Evolutionary conservation across 805 yeast genomes (phyloP).

Genomic region (Gaillardinia entomophila): DNA sequence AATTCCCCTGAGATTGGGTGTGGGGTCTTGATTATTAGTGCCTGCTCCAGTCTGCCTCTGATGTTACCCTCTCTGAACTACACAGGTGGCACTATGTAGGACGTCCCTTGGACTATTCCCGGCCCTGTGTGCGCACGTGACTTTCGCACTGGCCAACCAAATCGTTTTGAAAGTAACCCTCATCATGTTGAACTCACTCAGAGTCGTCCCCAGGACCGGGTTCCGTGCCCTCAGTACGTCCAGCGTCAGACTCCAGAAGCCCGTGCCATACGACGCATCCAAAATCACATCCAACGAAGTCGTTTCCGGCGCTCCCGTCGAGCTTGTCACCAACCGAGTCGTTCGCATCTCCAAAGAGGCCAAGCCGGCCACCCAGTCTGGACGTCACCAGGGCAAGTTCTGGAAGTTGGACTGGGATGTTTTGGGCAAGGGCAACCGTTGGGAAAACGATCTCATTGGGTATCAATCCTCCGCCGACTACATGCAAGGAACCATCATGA

Average conservation of each 20-base stretch:
- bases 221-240: too few relatives aligned
- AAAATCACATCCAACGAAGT: slow-evolving; percentile 43
- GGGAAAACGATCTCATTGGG: slow-evolving; percentile 89
- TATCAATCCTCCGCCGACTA: slow-evolving; percentile 76
- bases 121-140: too few relatives aligned
- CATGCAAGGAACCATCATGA: slow-evolving; percentile 74
- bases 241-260: background rate
- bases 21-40: too few relatives aligned
- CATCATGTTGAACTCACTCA: too few relatives aligned
- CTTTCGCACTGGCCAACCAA: too few relatives aligned
- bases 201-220: too few relatives aligned
- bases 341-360: slow-evolving; percentile 75
- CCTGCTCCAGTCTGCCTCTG: too few relatives aligned
- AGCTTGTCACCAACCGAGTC: slow-evolving; percentile 52
- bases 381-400: slow-evolving; percentile 43
- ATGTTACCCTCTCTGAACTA: too few relatives aligned
- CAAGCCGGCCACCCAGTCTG: slow-evolving; percentile 79
- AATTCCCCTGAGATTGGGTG: too few relatives aligned
- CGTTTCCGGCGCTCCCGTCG: slow-evolving; percentile 74
- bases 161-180: too few relatives aligned
- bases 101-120: too few relatives aligned
- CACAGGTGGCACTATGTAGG: too few relatives aligned
- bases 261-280: background rate
- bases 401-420: slow-evolving; percentile 89
- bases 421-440: slow-evolving; percentile 66